A percentile compares a stretch with the other conserved stretches of the same genome.
Evolutionary conservation across 257 asterid genomes (phyloP).

Genomic region (Solanum arcanum): DNA sequence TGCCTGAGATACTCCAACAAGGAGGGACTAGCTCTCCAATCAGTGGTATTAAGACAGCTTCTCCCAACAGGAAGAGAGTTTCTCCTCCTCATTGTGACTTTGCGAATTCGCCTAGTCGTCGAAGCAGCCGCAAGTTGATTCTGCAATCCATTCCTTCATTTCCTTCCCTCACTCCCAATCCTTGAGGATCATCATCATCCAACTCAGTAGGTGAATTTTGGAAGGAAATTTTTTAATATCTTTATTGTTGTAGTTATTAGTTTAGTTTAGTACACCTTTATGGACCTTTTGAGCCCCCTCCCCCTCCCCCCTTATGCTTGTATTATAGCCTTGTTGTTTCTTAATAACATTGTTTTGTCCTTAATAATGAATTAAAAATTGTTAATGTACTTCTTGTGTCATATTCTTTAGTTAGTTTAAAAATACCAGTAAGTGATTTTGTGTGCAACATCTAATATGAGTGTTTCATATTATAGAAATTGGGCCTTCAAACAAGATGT

Average conservation of each 20-base stretch:
- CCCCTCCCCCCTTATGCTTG: neutral
- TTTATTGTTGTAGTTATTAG: neutral
- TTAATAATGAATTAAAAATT: neutral
- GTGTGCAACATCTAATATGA: neutral
- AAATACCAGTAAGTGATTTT: neutral
- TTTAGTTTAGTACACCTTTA: neutral
- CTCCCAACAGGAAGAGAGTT: conserved; percentile 45
- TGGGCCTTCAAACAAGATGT: neutral
- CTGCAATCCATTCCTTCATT: conserved; percentile 65
- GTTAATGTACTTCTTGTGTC: neutral
- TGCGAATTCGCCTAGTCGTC: conserved; percentile 20
- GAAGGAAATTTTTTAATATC: neutral
- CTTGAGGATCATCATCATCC: conserved; percentile 1
- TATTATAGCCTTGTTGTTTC: conserved; percentile 7
- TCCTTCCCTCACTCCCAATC: conserved; percentile 50
- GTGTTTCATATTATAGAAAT: neutral
- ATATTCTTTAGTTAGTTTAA: neutral
- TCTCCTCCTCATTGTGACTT: conserved; percentile 42
- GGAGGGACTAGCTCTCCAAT: conserved; percentile 35
- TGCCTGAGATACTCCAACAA: conserved; percentile 69
- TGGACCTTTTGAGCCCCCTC: neutral
- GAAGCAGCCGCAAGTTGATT: conserved; percentile 59
- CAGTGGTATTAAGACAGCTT: conserved; percentile 41
- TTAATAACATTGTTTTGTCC: neutral
- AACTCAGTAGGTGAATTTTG: neutral